Percentiles rank a stretch among this genome's conserved stretches.
Evolutionary conservation across 2,329 filamentous ascomycete species (phyloP).

Genomic region (Cladosporium velox): DNA sequence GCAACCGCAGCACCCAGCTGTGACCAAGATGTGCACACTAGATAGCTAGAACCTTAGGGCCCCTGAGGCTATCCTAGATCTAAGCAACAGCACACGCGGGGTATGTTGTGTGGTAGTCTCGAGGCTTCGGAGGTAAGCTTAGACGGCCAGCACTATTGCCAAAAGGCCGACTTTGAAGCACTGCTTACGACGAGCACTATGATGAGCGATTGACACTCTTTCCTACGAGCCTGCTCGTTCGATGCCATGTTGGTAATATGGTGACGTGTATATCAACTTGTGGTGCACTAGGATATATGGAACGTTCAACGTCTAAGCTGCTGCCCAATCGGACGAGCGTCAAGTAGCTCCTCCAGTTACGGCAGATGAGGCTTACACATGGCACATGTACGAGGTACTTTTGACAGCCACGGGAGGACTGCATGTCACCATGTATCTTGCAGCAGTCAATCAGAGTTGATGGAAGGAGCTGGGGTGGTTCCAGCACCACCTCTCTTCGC

Average conservation of each 20-base stretch:
- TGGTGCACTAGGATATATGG: not conserved
- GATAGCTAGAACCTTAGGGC: not conserved
- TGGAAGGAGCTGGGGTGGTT: not conserved
- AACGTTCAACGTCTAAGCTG: not conserved
- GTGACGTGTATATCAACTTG: not conserved
- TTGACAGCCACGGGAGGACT: constrained; percentile 8
- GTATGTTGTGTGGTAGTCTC: constrained; percentile 1
- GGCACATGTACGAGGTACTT: constrained; percentile 12
- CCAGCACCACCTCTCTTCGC: not conserved
- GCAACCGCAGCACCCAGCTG: constrained; percentile 15
- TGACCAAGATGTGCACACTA: not conserved
- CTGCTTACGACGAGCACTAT: not conserved
- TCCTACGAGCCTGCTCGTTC: not conserved
- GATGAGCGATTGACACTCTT: not conserved
- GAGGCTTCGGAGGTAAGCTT: constrained; percentile 6
- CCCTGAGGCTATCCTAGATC: constrained; percentile 1
- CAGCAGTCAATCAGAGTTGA: constrained; percentile 10
- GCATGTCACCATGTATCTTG: constrained; percentile 17
- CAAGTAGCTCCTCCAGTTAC: constrained; percentile 7
- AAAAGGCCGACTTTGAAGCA: not conserved
- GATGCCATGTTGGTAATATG: not conserved
- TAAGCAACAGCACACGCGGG: constrained; percentile 1
- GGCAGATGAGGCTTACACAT: constrained; percentile 8
- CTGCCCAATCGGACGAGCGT: not conserved
- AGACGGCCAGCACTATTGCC: not conserved